Evolutionary conservation across 176 grass and related monocot species (phyloP).

Genomic region (Carex cristatella): DNA sequence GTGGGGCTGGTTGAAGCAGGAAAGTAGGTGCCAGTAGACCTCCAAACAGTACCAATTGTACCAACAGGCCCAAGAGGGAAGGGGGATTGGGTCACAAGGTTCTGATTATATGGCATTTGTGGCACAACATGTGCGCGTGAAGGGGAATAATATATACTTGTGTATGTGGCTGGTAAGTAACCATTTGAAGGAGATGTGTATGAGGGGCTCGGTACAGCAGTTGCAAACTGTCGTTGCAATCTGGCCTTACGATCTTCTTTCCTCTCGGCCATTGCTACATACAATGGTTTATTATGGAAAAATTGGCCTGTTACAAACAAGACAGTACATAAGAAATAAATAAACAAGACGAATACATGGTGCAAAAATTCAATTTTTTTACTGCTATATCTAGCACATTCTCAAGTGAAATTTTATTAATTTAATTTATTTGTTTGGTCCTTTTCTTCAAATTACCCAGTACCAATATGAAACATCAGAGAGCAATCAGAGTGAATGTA

Average conservation of each 20-base stretch:
- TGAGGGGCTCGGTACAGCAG: constrained; percentile 41
- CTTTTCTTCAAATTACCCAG: background rate
- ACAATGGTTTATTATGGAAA: constrained; percentile 79
- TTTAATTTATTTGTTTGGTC: background rate
- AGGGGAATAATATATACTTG: constrained; percentile 38
- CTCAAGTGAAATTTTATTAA: background rate
- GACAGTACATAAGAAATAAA: background rate
- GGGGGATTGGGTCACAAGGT: constrained; percentile 31
- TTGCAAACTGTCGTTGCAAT: constrained; percentile 45
- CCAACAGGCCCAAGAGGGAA: constrained; percentile 17
- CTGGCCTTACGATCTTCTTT: constrained; percentile 68
- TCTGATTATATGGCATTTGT: constrained; percentile 33
- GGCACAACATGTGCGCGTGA: constrained; percentile 52
- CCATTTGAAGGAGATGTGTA: constrained; percentile 40
- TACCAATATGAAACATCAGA: background rate
- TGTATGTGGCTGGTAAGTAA: constrained; percentile 50
- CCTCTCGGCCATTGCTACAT: constrained; percentile 68
- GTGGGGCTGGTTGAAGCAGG: background rate
- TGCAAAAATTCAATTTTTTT: background rate
- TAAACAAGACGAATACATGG: background rate
- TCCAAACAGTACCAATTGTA: background rate
- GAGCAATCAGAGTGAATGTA: background rate
- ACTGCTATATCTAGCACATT: background rate
- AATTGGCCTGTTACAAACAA: constrained; percentile 49
- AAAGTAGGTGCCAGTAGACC: background rate